Evolutionary conservation across 768 basidiomycete species (phyloP).

Genomic region (Panaeolus cyanescens): DNA sequence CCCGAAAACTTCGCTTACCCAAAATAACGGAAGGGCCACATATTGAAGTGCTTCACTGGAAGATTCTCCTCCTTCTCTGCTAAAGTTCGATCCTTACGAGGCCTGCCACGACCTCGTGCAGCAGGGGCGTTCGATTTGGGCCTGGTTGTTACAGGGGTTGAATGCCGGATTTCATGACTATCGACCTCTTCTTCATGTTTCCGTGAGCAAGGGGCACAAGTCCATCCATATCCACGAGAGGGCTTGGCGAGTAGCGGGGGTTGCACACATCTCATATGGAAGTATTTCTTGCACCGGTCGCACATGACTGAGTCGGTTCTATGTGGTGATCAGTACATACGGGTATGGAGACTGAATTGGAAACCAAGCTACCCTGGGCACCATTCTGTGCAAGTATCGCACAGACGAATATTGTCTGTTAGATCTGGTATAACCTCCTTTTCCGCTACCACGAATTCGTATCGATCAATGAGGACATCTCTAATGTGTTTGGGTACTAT

Average conservation of each 20-base stretch:
- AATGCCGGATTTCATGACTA: conserved; percentile 67
- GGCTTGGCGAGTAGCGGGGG: conserved; percentile 91
- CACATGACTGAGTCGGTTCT: conserved; percentile 88
- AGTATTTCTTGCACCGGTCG: conserved; percentile 89
- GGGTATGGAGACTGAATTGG: conserved; percentile 14
- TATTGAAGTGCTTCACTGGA: conserved; percentile 82
- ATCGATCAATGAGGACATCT: conserved; percentile 74
- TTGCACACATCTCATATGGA: conserved; percentile 93
- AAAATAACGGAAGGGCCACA: conserved; percentile 97
- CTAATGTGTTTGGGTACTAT: conserved; percentile 83
- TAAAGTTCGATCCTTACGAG: conserved; percentile 71
- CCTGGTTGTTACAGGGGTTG: conserved; percentile 46
- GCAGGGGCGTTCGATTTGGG: conserved; percentile 75
- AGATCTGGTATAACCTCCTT: conserved; percentile 91
- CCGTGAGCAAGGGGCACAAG: conserved; percentile 90
- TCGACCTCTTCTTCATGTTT: conserved; percentile 87
- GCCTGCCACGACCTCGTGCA: conserved; percentile 71
- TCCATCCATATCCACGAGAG: conserved; percentile 96
- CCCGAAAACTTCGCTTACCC: conserved; percentile 59
- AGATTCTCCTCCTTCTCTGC: conserved; percentile 79
- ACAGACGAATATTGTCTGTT: conserved; percentile 82
- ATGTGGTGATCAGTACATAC: conserved; percentile 17
- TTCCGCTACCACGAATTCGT: conserved; percentile 95
- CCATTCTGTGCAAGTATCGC: conserved; percentile 86
- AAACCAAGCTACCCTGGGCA: conserved; percentile 71